These are phyloP conservation scores for Saccharomycopsis malanga DNA, from an alignment of 805 yeast genomes.

Conservation along the genomic window DNA sequence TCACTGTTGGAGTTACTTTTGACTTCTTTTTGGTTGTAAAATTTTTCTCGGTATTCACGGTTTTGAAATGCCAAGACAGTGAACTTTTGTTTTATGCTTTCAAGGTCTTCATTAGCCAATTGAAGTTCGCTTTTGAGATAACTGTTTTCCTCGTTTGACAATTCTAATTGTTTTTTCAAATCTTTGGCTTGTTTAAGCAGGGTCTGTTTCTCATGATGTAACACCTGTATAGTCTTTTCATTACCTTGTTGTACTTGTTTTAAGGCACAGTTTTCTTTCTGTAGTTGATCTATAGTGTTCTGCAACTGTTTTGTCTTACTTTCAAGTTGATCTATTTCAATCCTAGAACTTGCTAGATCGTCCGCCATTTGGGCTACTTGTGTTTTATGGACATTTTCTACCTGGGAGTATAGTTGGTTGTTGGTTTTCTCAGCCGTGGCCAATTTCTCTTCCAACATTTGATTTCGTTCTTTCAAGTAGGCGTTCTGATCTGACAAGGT, in stretches of 20 bases:
- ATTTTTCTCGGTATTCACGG: constrained; percentile 8
- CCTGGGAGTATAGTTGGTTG: background rate
- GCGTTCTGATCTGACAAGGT: constrained; percentile 14
- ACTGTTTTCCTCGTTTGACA: background rate
- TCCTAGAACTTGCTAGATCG: background rate
- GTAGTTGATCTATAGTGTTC: background rate
- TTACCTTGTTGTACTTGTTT: background rate
- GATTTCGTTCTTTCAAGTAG: constrained; percentile 13
- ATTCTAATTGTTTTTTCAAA: background rate
- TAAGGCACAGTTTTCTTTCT: background rate
- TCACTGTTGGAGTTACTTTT: constrained; percentile 5
- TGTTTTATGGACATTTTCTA: background rate
- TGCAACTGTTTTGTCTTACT: background rate
- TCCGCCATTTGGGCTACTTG: background rate
- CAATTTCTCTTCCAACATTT: constrained; percentile 6
- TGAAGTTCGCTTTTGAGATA: constrained; percentile 6
- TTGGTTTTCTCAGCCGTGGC: background rate
- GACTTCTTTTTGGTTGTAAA: background rate
- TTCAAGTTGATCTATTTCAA: background rate
- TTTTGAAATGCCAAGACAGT: constrained; percentile 18
- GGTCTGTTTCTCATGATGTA: background rate
- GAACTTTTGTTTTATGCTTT: constrained; percentile 17
- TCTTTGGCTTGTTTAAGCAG: background rate
- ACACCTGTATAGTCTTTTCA: background rate
- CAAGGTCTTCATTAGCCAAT: constrained; percentile 13